Percentiles rank a stretch among this genome's conserved stretches.
Conservation (phyloP, 2,329 filamentous ascomycete species). For the Colletotrichum sp. region DNA sequence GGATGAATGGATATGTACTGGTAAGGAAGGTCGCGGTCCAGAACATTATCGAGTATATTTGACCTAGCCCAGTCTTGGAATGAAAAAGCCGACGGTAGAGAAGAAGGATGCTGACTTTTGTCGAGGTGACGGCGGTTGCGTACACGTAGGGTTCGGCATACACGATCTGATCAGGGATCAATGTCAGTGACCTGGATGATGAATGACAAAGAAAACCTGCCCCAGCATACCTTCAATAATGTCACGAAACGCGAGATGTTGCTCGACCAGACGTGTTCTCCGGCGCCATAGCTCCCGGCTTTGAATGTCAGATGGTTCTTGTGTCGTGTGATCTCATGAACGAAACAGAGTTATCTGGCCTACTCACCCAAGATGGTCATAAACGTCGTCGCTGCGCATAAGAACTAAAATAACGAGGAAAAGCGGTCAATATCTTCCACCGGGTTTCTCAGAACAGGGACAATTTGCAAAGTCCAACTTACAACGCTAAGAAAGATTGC, state of each 20-base stretch:
- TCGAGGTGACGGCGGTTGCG: constrained; percentile 5
- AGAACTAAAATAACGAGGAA: background rate
- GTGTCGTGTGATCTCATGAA: background rate
- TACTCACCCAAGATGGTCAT: background rate
- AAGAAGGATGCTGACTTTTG: constrained; percentile 15
- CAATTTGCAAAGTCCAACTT: background rate
- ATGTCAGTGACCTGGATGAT: background rate
- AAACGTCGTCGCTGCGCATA: background rate
- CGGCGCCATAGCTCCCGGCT: background rate
- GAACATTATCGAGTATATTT: background rate
- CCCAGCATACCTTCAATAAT: background rate
- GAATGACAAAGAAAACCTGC: background rate
- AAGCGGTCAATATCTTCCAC: background rate
- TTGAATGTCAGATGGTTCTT: background rate
- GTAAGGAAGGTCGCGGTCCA: background rate
- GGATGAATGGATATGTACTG: background rate
- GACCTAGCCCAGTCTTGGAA: background rate
- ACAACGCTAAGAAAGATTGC: background rate
- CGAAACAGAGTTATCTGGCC: accelerated
- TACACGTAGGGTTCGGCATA: constrained; percentile 13
- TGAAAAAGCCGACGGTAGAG: constrained; percentile 7
- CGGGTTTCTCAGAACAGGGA: background rate
- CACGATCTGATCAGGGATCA: background rate
- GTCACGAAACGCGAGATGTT: background rate
- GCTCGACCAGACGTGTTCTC: background rate